phyloP scores from a whole-genome alignment of 2,329 filamentous ascomycete species.

The Fusarium sp. region DNA sequence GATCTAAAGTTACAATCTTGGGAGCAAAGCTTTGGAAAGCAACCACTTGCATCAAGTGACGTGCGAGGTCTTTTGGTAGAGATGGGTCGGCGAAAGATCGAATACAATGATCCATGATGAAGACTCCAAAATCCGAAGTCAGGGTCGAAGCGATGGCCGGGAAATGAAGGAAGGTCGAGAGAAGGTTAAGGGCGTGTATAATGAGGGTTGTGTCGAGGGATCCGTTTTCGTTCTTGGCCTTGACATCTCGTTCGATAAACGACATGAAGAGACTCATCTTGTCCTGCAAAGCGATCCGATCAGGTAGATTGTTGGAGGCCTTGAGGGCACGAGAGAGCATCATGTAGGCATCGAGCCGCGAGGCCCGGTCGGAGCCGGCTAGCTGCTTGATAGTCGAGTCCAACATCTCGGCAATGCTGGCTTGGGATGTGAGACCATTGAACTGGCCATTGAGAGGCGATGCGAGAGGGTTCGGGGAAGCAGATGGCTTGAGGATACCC shows the following conservation, averaged over 20 bases:
- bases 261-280: slow-evolving; percentile 83
- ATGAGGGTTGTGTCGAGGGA: slow-evolving; percentile 74
- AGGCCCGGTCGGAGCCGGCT: slow-evolving; percentile 76
- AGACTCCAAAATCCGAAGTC: slow-evolving; percentile 80
- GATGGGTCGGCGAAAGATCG: slow-evolving; percentile 74
- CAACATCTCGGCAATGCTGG: slow-evolving; percentile 80
- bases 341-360: slow-evolving; percentile 86
- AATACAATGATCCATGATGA: slow-evolving; percentile 84
- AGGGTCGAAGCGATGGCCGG: slow-evolving; percentile 76
- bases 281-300: slow-evolving; percentile 75
- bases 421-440: slow-evolving; percentile 50
- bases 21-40: slow-evolving; percentile 81
- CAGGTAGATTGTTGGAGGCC: slow-evolving; percentile 83
- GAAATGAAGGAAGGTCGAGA: slow-evolving; percentile 81
- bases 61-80: slow-evolving; percentile 80
- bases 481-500: slow-evolving; percentile 81
- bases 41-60: slow-evolving; percentile 83
- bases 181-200: slow-evolving; percentile 80
- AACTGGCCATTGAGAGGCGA: slow-evolving; percentile 54
- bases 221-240: slow-evolving; percentile 66
- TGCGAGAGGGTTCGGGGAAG: slow-evolving; percentile 59
- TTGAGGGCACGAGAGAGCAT: slow-evolving; percentile 81
- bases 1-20: slow-evolving; percentile 77
- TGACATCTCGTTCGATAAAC: slow-evolving; percentile 86
- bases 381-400: slow-evolving; percentile 87